Evolutionary conservation across 352 stramenopile genomes (phyloP).

Genomic region (Pythium sukuiense): DNA sequence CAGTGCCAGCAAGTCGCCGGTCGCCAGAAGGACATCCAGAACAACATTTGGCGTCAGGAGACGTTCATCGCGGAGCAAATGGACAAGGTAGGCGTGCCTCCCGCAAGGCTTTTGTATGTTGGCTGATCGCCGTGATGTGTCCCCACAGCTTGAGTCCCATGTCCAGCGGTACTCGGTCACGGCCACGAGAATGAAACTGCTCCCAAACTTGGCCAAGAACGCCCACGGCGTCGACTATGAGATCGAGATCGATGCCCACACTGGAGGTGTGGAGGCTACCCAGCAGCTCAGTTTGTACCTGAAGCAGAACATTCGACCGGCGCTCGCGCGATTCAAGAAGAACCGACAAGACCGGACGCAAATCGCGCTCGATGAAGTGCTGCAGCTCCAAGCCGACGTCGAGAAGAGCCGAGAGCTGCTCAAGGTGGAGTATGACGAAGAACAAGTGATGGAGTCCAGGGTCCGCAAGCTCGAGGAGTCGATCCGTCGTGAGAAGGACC

Average conservation of each 20-base stretch:
- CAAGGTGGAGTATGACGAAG: conserved; percentile 50
- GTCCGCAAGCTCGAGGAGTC: conserved; percentile 60
- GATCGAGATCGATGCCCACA: conserved; percentile 64
- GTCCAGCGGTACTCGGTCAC: conserved; percentile 84
- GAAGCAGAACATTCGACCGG: conserved; percentile 58
- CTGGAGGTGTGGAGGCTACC: conserved; percentile 59
- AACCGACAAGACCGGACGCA: conserved; percentile 57
- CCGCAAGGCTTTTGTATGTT: not conserved
- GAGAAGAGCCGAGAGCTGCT: conserved; percentile 52
- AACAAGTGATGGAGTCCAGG: conserved; percentile 45
- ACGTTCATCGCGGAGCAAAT: conserved; percentile 66
- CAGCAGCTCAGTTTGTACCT: conserved; percentile 58
- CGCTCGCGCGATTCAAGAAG: conserved; percentile 61
- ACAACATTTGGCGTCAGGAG: conserved; percentile 62
- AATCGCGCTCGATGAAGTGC: conserved; percentile 53
- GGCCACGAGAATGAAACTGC: conserved; percentile 81
- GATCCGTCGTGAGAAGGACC: conserved; percentile 54
- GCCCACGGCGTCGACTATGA: conserved; percentile 69
- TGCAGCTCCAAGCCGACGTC: conserved; percentile 57
- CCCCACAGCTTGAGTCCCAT: conserved; percentile 46
- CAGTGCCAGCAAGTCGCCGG: conserved; percentile 65
- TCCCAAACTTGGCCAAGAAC: conserved; percentile 86
- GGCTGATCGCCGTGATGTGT: not conserved
- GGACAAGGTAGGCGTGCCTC: conserved; percentile 44
- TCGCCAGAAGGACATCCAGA: conserved; percentile 58